phyloP scores from a whole-genome alignment of 2,329 filamentous ascomycete genomes.

The Tympanopsis confertula region DNA sequence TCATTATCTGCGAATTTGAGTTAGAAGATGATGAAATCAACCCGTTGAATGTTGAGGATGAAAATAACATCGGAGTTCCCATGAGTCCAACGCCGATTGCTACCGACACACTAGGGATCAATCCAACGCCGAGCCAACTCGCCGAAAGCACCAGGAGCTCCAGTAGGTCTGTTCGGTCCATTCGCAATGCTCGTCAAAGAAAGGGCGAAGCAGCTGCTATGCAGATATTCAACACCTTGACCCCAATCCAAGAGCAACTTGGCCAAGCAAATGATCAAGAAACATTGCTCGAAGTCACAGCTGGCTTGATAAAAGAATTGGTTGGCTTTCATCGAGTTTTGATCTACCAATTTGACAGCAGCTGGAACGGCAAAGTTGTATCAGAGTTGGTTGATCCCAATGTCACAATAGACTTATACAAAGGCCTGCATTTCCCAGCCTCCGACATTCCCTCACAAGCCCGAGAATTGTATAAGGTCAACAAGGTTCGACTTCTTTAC shows the following conservation, averaged over 20 bases:
- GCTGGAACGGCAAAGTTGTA: conserved; percentile 76
- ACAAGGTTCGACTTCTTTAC: conserved; percentile 79
- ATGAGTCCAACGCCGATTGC: conserved; percentile 48
- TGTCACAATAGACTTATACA: conserved; percentile 72
- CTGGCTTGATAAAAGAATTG: conserved; percentile 78
- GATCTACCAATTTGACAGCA: conserved; percentile 80
- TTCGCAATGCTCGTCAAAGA: conserved; percentile 64
- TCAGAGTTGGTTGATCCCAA: conserved; percentile 75
- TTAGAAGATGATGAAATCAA: conserved; percentile 63
- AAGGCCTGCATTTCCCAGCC: conserved; percentile 78
- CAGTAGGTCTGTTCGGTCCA: conserved; percentile 66
- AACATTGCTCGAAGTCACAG: conserved; percentile 66
- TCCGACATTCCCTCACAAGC: conserved; percentile 79
- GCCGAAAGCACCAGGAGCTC: conserved; percentile 63
- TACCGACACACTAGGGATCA: conserved; percentile 62
- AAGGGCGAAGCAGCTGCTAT: conserved; percentile 73
- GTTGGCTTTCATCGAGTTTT: conserved; percentile 87
- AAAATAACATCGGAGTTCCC: too few species aligned
- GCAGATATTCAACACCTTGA: conserved; percentile 87
- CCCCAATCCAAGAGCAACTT: conserved; percentile 81
- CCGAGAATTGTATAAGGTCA: conserved; percentile 76
- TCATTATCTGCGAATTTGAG: conserved; percentile 83
- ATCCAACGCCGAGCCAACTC: conserved; percentile 64
- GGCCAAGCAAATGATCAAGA: conserved; percentile 61
- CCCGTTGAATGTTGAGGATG: conserved; percentile 53